Evolutionary conservation across 1,284 basidiomycete species (phyloP).

Genomic region (Sporisorium scitamineum): DNA sequence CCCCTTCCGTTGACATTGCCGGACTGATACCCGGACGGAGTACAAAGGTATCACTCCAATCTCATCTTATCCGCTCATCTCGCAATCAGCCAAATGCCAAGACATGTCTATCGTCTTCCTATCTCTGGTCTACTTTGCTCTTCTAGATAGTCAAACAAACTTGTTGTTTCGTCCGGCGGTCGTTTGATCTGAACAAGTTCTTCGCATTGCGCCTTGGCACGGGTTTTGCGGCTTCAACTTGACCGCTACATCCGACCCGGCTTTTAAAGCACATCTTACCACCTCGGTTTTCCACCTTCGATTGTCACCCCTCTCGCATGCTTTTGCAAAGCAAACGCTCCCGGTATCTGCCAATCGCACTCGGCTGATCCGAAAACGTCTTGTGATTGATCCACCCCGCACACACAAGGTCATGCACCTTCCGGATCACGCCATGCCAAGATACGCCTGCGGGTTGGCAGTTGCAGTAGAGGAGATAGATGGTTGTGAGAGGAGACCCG

Average conservation of each 20-base stretch:
- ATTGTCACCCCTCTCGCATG: neutral
- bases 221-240: slow-evolving; percentile 1
- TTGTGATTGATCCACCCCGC: slow-evolving; percentile 4
- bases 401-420: neutral
- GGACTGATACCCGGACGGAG: neutral
- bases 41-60: too few species aligned
- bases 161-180: neutral
- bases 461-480: neutral
- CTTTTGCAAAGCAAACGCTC: neutral
- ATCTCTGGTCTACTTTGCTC: too few species aligned
- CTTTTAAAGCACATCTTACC: too few species aligned
- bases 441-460: neutral
- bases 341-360: neutral
- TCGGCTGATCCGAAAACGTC: neutral
- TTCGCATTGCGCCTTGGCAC: slow-evolving; percentile 23
- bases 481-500: neutral
- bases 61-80: too few species aligned
- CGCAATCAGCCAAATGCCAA: too few species aligned
- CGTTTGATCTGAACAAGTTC: neutral
- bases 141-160: too few species aligned
- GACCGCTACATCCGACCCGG: slow-evolving; percentile 19
- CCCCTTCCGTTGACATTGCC: neutral
- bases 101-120: neutral
- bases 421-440: slow-evolving; percentile 6
- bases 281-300: neutral